A percentile compares a stretch with the other conserved stretches of the same genome.
These are phyloP conservation scores for Clarireedia monteithiana DNA, from an alignment of 2,329 filamentous ascomycete species.

Conservation along the genomic window DNA sequence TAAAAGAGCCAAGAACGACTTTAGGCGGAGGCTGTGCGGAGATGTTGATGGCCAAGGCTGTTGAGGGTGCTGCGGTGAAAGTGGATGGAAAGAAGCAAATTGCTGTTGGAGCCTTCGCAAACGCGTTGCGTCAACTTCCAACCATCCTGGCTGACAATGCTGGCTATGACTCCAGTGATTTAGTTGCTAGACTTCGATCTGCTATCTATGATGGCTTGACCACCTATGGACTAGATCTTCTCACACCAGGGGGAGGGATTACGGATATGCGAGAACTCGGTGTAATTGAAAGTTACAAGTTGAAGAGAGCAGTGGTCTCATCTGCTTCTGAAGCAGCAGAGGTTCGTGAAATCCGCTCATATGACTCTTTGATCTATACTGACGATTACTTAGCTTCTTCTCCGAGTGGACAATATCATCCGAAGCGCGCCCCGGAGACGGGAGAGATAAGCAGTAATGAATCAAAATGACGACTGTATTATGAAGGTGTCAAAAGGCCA, in stretches of 20 bases:
- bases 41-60: conserved; percentile 98
- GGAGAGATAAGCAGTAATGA: conserved; percentile 55
- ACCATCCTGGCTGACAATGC: conserved; percentile 98
- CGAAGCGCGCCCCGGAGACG: conserved; percentile 79
- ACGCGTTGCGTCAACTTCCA: conserved; percentile 83
- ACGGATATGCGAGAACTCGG: conserved; percentile 93
- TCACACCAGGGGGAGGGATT: conserved; percentile 84
- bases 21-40: conserved; percentile 93
- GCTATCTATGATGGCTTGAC: conserved; percentile 92
- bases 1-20: conserved; percentile 88
- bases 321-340: conserved; percentile 95
- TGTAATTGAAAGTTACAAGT: conserved; percentile 96
- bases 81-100: conserved; percentile 95
- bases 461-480: conserved; percentile 23
- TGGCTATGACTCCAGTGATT: conserved; percentile 88
- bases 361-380: conserved; percentile 20
- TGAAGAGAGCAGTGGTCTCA: conserved; percentile 96
- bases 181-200: conserved; percentile 85
- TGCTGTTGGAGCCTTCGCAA: conserved; percentile 83
- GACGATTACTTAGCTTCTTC: conserved; percentile 55
- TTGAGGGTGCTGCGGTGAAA: conserved; percentile 86
- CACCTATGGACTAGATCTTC: conserved; percentile 82
- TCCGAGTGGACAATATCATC: conserved; percentile 97
- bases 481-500: conserved; percentile 19
- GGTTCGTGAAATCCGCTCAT: conserved; percentile 44